These are phyloP conservation scores for Collybiopsis luxurians DNA, from an alignment of 768 basidiomycete genomes.

Conservation along the genomic window DNA sequence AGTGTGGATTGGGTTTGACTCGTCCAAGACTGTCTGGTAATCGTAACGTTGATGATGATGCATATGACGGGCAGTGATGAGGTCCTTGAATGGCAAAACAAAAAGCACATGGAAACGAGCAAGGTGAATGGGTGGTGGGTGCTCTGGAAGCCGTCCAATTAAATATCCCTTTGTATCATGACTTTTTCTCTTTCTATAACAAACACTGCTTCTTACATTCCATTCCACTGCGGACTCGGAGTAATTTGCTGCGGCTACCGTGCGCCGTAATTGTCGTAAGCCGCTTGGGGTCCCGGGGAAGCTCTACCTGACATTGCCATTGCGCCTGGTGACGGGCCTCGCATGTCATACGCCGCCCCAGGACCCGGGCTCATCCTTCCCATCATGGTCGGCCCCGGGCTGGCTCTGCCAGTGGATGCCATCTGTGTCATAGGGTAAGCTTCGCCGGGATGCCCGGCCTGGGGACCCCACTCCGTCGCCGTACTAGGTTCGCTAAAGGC, in stretches of 20 bases:
- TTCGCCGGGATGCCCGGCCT: conserved; percentile 36
- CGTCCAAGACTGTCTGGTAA: no score
- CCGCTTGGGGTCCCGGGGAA: conserved; percentile 47
- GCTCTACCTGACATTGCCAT: conserved; percentile 34
- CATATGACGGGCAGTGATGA: no score
- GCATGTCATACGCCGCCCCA: conserved; percentile 10
- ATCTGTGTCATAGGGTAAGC: conserved; percentile 77
- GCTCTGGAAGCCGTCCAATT: neutral
- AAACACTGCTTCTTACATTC: no score
- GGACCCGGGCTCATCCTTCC: conserved; percentile 24
- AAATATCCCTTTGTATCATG: neutral
- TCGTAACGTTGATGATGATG: no score
- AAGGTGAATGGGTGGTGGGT: no score
- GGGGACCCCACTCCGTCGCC: conserved; percentile 28
- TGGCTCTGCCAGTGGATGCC: conserved; percentile 29
- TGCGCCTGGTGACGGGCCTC: conserved; percentile 34
- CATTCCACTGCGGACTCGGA: no score
- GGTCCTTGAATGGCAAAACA: no score
- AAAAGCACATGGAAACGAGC: neutral
- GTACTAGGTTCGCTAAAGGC: conserved; percentile 47
- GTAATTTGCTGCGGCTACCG: conserved; percentile 16
- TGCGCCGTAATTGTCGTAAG: conserved; percentile 34
- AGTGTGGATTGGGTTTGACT: no score
- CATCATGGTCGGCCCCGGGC: conserved; percentile 35
- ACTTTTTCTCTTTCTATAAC: no score